Base-by-base conservation (phyloP, 2,329 filamentous ascomycete genomes). In the Colletotrichum abscissum region DNA sequence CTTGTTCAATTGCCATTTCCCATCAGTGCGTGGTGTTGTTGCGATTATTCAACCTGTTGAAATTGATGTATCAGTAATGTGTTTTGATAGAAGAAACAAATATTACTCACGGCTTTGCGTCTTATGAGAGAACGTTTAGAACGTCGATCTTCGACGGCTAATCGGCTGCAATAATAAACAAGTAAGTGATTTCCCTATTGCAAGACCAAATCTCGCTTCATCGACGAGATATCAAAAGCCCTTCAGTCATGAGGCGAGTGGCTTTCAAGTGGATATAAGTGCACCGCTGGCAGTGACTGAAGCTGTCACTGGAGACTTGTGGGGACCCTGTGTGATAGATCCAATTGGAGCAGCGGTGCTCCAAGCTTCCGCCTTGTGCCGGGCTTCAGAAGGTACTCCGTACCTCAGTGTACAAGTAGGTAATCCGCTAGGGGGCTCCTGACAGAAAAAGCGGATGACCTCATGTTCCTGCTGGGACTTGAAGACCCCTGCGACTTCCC, bases 401-500 rank as follows among this genome's bases (percentile, higher is more conserved):
- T 28, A 33, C 30, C 30, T 33, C 8, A 38, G 30, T 33, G 30
- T 24, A n/a, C n/a, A n/a, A n/a, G n/a, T n/a, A 56, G 60, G 65
- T 73, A 73, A 60, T 30, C 11, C n/a, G 54, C 24, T 19, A 14
- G 19, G 52, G 54, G 58, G 60, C 56, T 56, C 28, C 60, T 59
- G 28, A n/a, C 62, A 59, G 54, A 38, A 66, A 58, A 55, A 62
- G 33, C 28, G 56, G 22, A 66, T 67, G 69, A 69, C 70, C 73
- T 73, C 69, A 73, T 74, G 49, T 58, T 69, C 63, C 52, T 60
- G 63, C 33, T 68, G 26, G 42, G 35, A 26, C 57, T 57, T 46
- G 16, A 4, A 24, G 56, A 62, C 56, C 72, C 69, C 60, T 74
- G 72, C 26, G 6, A 19, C 35, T 71, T 65, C 70, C 70, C 70